These are phyloP conservation scores for Clonostachys rosea DNA, from an alignment of 2,329 filamentous ascomycete genomes.

Conservation along the genomic window DNA sequence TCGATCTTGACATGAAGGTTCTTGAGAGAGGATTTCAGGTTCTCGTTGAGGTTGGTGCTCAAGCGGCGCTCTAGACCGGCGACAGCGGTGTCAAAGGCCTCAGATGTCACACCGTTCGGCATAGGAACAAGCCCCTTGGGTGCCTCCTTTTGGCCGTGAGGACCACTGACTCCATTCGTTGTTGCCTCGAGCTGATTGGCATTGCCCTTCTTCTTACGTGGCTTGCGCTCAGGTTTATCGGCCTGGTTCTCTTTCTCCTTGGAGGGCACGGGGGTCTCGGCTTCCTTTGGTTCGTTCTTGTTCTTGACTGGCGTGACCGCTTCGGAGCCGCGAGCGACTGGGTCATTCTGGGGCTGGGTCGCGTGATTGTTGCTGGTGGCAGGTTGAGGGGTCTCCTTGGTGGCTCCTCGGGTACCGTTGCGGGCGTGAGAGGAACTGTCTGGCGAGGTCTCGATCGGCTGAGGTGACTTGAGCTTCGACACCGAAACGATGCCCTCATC, in stretches of 20 bases:
- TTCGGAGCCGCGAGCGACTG: slow-evolving; percentile 10
- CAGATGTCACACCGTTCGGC: slow-evolving; percentile 22
- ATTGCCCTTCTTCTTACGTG: slow-evolving; percentile 65
- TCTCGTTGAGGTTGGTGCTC: slow-evolving; percentile 38
- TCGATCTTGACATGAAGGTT: slow-evolving; percentile 59
- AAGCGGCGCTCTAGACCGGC: slow-evolving; percentile 48
- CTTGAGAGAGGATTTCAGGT: slow-evolving; percentile 52
- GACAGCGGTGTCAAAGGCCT: slow-evolving; percentile 49
- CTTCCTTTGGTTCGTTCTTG: slow-evolving; percentile 41
- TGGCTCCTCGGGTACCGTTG: slow-evolving; percentile 21
- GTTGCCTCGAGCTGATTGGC: slow-evolving; percentile 37
- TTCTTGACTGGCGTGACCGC: slow-evolving; percentile 26
- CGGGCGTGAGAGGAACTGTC: slow-evolving; percentile 8
- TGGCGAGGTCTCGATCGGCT: slow-evolving; percentile 25
- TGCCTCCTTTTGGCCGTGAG: not conserved
- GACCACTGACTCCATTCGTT: slow-evolving; percentile 30
- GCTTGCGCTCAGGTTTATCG: slow-evolving; percentile 60
- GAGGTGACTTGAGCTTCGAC: slow-evolving; percentile 58
- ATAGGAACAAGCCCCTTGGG: not conserved
- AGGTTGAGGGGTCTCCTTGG: slow-evolving; percentile 26
- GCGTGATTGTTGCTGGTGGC: slow-evolving; percentile 4
- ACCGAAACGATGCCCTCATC: slow-evolving; percentile 71
- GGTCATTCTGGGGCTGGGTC: slow-evolving; percentile 15
- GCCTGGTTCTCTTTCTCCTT: slow-evolving; percentile 26
- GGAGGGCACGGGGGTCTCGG: slow-evolving; percentile 33